Evolutionary conservation across 148 eudicot species (phyloP), one percentile per base, ranked within the genome.

Genomic region (Rheum nobile): DNA sequence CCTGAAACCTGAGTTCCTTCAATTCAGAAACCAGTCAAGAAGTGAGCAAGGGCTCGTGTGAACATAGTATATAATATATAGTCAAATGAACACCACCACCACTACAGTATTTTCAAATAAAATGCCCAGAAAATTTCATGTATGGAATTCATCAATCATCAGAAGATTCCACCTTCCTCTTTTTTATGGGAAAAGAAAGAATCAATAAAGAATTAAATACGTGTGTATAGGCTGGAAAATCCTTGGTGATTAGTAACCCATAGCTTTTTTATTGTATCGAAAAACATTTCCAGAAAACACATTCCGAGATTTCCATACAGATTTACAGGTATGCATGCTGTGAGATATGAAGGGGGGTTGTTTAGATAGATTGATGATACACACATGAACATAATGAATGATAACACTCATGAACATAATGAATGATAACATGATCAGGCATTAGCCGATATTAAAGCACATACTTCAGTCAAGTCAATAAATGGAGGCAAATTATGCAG

Each of bases 61-160:
- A 31, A 31, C n/a, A 14, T 48, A 2, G 5, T 12, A 38, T 10
- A 38, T 38, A 38, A n/a, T 14, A 47, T 54, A 21, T 54, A 54
- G 63, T 54, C 63, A 48, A 46, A 48, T 48, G 22, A 48, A 19
- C 55, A 54, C 29, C 5, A 54, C 11, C 63, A 54, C 31, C 28
- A 54, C 29, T 61, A 26, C 29, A n/a, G n/a, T n/a, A n/a, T 61
- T 28, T 61, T 41, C 6, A 61, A 2, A 12, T 29, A 29, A 29
- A 21, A 29, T 28, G 6, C 41, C 37, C 70, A 65, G 39, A 65
- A 31, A 65, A 32, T 14, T 34, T 59, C 4, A 65, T 65, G 38
- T 65, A 65, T 65, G 70, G 70, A 65, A 65, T 31, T 65, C 70
- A 65, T 31, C 70, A 65, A 65, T 6, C 5, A 65, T 59, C 70